Conservation (phyloP, 345 rosid genomes). For the Lagerstroemia speciosa region DNA sequence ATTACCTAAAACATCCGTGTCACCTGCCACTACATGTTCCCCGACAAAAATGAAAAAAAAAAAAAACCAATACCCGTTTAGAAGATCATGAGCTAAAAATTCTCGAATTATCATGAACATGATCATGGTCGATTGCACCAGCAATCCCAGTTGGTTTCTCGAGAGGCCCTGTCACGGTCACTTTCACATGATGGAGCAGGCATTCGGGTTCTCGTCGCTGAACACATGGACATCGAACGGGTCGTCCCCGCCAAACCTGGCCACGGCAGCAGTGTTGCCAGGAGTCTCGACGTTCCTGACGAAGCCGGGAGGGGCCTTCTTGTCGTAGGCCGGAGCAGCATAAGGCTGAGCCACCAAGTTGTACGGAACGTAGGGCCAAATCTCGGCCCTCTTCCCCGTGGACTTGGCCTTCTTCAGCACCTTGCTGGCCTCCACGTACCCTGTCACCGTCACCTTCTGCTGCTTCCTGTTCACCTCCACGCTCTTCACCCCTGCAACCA, state of each 20-base stretch:
- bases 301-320: conserved; percentile 90
- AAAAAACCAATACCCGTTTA: neutral
- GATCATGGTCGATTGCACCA: neutral
- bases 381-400: conserved; percentile 89
- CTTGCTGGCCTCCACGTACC: conserved; percentile 67
- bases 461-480: conserved; percentile 89
- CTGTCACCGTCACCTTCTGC: conserved; percentile 79
- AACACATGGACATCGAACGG: conserved; percentile 24
- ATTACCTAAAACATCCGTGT: neutral
- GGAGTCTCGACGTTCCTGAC: conserved; percentile 65
- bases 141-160: neutral
- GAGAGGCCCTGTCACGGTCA: neutral
- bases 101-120: neutral
- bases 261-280: conserved; percentile 23
- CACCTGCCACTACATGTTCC: neutral
- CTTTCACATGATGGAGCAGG: conserved; percentile 54
- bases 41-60: neutral
- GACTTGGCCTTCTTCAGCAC: conserved; percentile 80
- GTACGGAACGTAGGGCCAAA: conserved; percentile 95
- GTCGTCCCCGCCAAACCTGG: conserved; percentile 74
- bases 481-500: conserved; percentile 58
- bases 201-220: conserved; percentile 63
- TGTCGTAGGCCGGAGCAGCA: conserved; percentile 66
- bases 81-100: neutral
- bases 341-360: conserved; percentile 85